Percentiles rank a stretch among this genome's conserved stretches.
Evolutionary conservation across 164 flowering plant genomes (phyloP).

Genomic region (Chloranthus sessilifolius): DNA sequence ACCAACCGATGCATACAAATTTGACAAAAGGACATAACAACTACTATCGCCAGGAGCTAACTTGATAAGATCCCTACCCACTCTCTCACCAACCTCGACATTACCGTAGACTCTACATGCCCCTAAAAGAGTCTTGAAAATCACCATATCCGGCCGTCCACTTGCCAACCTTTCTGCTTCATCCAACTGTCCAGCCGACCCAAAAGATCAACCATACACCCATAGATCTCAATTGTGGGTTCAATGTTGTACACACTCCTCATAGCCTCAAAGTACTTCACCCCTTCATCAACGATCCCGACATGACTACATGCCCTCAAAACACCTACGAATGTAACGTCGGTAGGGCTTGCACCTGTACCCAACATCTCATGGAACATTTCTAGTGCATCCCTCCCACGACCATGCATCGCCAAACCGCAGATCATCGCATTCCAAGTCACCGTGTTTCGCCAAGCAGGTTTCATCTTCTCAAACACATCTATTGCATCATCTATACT

Average conservation of each 20-base stretch:
- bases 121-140: constrained; percentile 11
- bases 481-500: constrained; percentile 6
- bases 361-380: constrained; percentile 4
- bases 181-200: constrained; percentile 15
- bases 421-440: constrained; percentile 7
- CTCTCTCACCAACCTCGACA: neutral
- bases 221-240: constrained; percentile 11
- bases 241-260: neutral
- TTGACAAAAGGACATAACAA: constrained; percentile 14
- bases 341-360: neutral
- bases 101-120: constrained; percentile 11
- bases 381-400: constrained; percentile 8
- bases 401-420: constrained; percentile 7
- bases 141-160: neutral
- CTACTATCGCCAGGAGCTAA: constrained; percentile 10
- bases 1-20: constrained; percentile 14
- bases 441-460: constrained; percentile 4
- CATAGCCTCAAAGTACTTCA: constrained; percentile 8
- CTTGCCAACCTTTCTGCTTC: constrained; percentile 5
- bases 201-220: constrained; percentile 13
- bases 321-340: constrained; percentile 6
- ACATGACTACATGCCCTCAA: constrained; percentile 10
- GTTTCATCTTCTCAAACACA: constrained; percentile 3
- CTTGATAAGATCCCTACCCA: constrained; percentile 5
- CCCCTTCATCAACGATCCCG: constrained; percentile 11